These are phyloP conservation scores for Alternaria rosae DNA, from an alignment of 2,329 filamentous ascomycete genomes.

Conservation along the genomic window DNA sequence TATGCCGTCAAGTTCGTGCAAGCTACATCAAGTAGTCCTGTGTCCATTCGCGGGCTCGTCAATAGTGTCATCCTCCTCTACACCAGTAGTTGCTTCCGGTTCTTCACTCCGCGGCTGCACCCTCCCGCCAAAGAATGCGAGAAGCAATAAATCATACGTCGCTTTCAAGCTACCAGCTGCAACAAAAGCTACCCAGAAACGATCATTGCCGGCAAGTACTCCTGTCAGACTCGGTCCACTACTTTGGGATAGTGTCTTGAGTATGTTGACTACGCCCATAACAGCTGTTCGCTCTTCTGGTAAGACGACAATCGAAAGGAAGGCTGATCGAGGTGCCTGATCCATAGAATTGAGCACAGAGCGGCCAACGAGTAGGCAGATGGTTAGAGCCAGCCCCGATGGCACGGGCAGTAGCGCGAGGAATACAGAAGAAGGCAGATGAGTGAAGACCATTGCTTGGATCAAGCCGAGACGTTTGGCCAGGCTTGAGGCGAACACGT, in stretches of 20 bases:
- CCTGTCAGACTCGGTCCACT: slow-evolving; percentile 47
- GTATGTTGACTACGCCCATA: slow-evolving; percentile 51
- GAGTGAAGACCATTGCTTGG: slow-evolving; percentile 52
- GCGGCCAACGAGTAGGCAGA: slow-evolving; percentile 42
- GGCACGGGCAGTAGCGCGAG: slow-evolving; percentile 42
- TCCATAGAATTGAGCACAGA: slow-evolving; percentile 49
- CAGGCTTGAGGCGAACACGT: slow-evolving; percentile 54
- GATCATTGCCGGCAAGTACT: slow-evolving; percentile 38
- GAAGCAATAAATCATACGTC: slow-evolving; percentile 45
- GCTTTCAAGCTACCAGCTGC: slow-evolving; percentile 47
- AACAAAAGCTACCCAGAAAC: slow-evolving; percentile 52
- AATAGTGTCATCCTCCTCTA: background rate
- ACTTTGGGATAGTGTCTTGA: slow-evolving; percentile 48
- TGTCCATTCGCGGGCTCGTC: background rate
- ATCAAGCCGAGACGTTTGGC: slow-evolving; percentile 68
- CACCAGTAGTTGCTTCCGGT: background rate
- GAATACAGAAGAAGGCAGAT: slow-evolving; percentile 47
- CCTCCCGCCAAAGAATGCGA: slow-evolving; percentile 45
- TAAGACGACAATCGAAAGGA: slow-evolving; percentile 43
- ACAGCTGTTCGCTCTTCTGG: slow-evolving; percentile 49
- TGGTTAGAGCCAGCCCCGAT: slow-evolving; percentile 32
- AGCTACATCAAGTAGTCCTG: background rate
- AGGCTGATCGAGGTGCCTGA: slow-evolving; percentile 48
- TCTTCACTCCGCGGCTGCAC: slow-evolving; percentile 23
- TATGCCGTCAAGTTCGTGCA: background rate